Base-by-base conservation (phyloP, 768 basidiomycete species). In the Kwoniella sp. region DNA sequence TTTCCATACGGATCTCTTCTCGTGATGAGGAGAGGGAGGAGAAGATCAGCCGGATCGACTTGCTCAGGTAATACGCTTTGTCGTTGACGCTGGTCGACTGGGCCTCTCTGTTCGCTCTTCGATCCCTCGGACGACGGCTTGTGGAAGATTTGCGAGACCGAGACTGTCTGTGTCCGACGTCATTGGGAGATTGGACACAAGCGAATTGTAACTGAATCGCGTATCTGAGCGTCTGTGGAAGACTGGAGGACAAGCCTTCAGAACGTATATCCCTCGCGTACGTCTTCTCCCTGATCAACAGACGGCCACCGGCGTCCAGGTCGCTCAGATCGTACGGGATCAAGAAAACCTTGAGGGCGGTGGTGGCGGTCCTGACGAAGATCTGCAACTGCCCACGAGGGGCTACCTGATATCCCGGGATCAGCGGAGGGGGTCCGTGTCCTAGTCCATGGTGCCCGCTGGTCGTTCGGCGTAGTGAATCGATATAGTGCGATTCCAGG, bases 201-300 rank as follows among this genome's bases (percentile, higher is more conserved):
- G 60, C 40, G 48, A 73, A 71, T 36, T 71, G 70, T 20, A 73
- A 50, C 40, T 73, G 70, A 8, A 70, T 50, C 25, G 70, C 68
- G 48, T 60, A 71, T 40, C 64, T 53, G 17, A 73, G 48, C 5
- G n/a, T n/a, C n/a, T n/a, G n/a, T n/a, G n/a, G n/a, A n/a, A n/a
- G n/a, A n/a, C n/a, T n/a, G n/a, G n/a, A n/a, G n/a, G n/a, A n/a
- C n/a, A n/a, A n/a, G n/a, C n/a, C n/a, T n/a, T n/a, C n/a, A n/a
- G n/a, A n/a, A n/a, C n/a, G n/a, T n/a, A n/a, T n/a, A n/a, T n/a
- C n/a, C n/a, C n/a, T n/a, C n/a, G n/a, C n/a, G 45, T 62, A 71
- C 4, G 58, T 65, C 46, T 66, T 49, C 40, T 73, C 72, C 33
- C 70, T 49, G 3, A 61, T 57, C 11, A 73, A 43, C 14, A 73